Evolutionary conservation across 371 early-diverging fungal species (phyloP).

Genomic region (Syncephalis plumigaleata): DNA sequence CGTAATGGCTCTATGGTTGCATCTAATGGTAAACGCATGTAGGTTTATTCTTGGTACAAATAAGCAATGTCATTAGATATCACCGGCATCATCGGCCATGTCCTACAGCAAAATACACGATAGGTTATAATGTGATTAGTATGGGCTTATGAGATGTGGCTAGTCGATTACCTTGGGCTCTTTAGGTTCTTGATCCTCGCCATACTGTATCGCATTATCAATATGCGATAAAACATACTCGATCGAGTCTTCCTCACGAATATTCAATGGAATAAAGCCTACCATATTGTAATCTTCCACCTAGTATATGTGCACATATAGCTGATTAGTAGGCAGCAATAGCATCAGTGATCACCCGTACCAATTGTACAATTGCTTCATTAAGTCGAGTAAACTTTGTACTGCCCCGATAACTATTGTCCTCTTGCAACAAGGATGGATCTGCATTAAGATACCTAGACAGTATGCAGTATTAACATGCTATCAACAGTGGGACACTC

Average conservation of each 20-base stretch:
- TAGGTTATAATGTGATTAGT: too few species aligned
- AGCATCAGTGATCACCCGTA: conserved; percentile 7
- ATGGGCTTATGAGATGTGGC: too few species aligned
- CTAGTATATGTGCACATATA: conserved; percentile 19
- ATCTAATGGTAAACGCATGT: too few species aligned
- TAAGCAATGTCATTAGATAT: too few species aligned
- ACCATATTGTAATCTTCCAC: conserved; percentile 95
- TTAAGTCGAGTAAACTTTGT: conserved; percentile 70
- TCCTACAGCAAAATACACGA: too few species aligned
- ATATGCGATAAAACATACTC: conserved; percentile 68
- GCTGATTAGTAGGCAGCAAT: too few species aligned
- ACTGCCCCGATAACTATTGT: conserved; percentile 44
- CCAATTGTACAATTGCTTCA: conserved; percentile 72
- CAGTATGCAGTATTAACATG: background rate
- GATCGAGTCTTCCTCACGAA: conserved; percentile 87
- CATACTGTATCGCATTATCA: conserved; percentile 93
- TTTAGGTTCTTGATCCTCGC: conserved; percentile 91
- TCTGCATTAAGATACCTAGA: conserved; percentile 73
- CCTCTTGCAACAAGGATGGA: conserved; percentile 62
- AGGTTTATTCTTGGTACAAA: too few species aligned
- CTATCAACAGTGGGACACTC: too few species aligned
- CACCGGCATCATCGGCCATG: too few species aligned
- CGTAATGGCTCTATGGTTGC: too few species aligned
- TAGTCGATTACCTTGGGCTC: conserved; percentile 18
- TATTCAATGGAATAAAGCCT: conserved; percentile 83